phyloP scores from a whole-genome alignment of 495 filamentous ascomycete species.

The Trichocladium uniseriatum region DNA sequence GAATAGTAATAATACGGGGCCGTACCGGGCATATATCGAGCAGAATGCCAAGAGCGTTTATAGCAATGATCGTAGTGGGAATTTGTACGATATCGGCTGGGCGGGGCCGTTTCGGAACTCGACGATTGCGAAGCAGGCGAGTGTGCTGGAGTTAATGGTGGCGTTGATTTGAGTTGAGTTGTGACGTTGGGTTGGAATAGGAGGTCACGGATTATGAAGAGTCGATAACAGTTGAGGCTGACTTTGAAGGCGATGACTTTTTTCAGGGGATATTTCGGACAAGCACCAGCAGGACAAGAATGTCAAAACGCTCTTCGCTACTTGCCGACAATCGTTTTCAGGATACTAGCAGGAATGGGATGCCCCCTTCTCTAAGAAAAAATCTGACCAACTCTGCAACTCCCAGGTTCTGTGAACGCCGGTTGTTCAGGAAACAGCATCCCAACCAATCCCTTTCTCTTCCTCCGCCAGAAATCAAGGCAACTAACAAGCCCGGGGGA shows the following conservation, averaged over 20 bases:
- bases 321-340: too few relatives aligned
- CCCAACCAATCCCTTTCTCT: background rate
- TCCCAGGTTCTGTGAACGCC: background rate
- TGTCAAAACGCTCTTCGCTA: too few relatives aligned
- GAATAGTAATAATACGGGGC: background rate
- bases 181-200: too few relatives aligned
- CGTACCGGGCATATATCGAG: slow-evolving; percentile 43
- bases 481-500: background rate
- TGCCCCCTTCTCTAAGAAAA: too few relatives aligned
- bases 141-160: slow-evolving; percentile 50
- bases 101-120: slow-evolving; percentile 39
- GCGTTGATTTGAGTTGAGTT: background rate
- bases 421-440: background rate
- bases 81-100: slow-evolving; percentile 49
- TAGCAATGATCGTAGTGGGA: slow-evolving; percentile 39
- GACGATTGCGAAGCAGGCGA: slow-evolving; percentile 50
- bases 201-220: too few relatives aligned
- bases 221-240: too few relatives aligned
- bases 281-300: too few relatives aligned
- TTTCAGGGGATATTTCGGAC: too few relatives aligned
- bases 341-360: too few relatives aligned
- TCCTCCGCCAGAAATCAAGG: background rate
- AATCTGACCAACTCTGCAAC: background rate
- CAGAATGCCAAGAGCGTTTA: slow-evolving; percentile 51
- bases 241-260: too few relatives aligned